Evolutionary conservation across 1,284 basidiomycete genomes (phyloP).

Genomic region (Rhodotorula sp.): DNA sequence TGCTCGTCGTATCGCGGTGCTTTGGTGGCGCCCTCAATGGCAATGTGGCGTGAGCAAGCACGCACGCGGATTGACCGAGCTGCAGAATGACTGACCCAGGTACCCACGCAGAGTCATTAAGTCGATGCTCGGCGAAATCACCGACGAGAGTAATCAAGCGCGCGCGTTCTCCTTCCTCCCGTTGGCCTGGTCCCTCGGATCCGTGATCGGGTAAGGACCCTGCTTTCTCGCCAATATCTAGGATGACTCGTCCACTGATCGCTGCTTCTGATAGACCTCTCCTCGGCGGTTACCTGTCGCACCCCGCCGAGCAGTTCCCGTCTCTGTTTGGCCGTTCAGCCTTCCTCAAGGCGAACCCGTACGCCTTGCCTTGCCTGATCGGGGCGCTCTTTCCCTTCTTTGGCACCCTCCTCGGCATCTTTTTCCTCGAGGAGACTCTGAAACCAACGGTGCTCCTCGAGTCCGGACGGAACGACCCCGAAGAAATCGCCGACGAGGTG

Average conservation of each 20-base stretch:
- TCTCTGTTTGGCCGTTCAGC: conserved; percentile 22
- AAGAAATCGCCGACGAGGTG: not conserved
- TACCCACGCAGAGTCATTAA: conserved; percentile 38
- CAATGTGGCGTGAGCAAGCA: conserved; percentile 34
- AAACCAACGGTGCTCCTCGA: not conserved
- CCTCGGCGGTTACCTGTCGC: conserved; percentile 46
- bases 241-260: too few relatives aligned
- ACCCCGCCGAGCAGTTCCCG: conserved; percentile 46
- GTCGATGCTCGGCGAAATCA: conserved; percentile 45
- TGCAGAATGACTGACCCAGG: not conserved
- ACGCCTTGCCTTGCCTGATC: conserved; percentile 49
- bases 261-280: conserved; percentile 20
- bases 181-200: conserved; percentile 38
- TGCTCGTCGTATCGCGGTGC: conserved; percentile 47
- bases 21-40: conserved; percentile 46
- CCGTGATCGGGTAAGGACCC: conserved; percentile 34
- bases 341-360: conserved; percentile 46
- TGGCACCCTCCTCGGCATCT: conserved; percentile 44
- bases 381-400: conserved; percentile 45
- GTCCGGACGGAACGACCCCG: not conserved
- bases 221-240: not conserved
- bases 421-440: conserved; percentile 49
- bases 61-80: not conserved
- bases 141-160: conserved; percentile 43
- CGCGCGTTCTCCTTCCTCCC: conserved; percentile 42